These are phyloP conservation scores for Zoysia japonica DNA, from an alignment of 176 grass and related monocot genomes.

Conservation along the genomic window DNA sequence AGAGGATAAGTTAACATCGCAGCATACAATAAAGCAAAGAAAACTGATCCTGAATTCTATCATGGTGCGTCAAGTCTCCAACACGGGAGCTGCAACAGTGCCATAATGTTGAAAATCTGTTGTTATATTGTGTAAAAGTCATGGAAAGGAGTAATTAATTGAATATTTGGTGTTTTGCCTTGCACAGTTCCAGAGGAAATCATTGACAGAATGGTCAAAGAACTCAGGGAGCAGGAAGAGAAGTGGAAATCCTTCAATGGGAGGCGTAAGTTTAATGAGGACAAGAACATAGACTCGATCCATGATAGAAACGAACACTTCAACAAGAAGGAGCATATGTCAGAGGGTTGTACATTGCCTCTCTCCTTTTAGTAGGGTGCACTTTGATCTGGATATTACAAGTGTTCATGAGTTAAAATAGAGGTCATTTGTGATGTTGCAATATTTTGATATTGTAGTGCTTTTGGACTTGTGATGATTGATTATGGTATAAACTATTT, in stretches of 20 bases:
- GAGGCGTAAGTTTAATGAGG: slow-evolving; percentile 91
- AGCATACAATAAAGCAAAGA: slow-evolving; percentile 84
- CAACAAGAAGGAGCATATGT: slow-evolving; percentile 62
- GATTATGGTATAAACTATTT: too few species aligned
- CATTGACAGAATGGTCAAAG: slow-evolving; percentile 84
- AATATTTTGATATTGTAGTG: too few species aligned
- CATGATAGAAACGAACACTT: slow-evolving; percentile 96
- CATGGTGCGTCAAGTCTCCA: slow-evolving; percentile 89
- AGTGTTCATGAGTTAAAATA: too few species aligned
- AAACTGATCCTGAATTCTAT: slow-evolving; percentile 88
- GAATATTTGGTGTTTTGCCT: neutral
- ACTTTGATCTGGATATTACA: too few species aligned
- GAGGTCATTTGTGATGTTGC: too few species aligned
- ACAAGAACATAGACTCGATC: slow-evolving; percentile 92
- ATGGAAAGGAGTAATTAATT: neutral
- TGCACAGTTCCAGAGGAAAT: slow-evolving; percentile 58
- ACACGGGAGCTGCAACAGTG: slow-evolving; percentile 49
- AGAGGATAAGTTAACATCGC: slow-evolving; percentile 85
- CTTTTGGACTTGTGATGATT: too few species aligned
- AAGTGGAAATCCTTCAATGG: slow-evolving; percentile 78
- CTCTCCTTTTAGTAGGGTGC: too few species aligned
- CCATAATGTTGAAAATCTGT: neutral
- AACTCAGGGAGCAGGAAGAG: slow-evolving; percentile 63
- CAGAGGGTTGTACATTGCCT: too few species aligned
- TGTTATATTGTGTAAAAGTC: neutral